Conservation (phyloP, 1,284 basidiomycete genomes). For the Mycena sp. region DNA sequence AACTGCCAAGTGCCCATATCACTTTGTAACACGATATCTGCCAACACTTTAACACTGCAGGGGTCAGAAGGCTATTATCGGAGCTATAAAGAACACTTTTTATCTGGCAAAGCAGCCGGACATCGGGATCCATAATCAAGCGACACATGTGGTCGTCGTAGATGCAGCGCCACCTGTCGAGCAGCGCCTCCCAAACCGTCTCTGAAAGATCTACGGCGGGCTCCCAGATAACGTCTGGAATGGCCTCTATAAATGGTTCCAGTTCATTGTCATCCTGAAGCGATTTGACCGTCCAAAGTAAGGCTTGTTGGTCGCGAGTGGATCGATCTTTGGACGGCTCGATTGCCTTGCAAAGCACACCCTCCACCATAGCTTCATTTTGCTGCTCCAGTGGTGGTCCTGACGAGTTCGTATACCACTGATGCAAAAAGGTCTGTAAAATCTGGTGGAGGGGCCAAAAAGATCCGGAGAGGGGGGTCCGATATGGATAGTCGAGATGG, state of each 20-base stretch:
- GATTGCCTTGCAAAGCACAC: neutral
- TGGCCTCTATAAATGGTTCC: neutral
- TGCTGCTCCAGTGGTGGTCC: neutral
- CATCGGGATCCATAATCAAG: neutral
- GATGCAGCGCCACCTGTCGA: neutral
- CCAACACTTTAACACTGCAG: no score
- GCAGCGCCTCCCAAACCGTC: no score
- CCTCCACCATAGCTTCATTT: neutral
- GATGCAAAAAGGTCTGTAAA: no score
- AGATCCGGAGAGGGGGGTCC: slow-evolving; percentile 1
- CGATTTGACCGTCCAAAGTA: slow-evolving; percentile 8
- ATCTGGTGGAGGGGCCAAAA: neutral
- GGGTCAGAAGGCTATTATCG: no score
- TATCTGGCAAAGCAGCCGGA: no score
- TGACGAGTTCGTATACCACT: no score
- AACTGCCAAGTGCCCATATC: no score
- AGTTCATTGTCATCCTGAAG: neutral
- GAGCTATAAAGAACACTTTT: no score
- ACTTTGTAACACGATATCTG: no score
- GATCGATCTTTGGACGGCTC: neutral
- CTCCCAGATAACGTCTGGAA: neutral
- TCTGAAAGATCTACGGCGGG: no score
- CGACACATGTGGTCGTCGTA: neutral
- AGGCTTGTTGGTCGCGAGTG: neutral
- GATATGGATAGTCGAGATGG: slow-evolving; percentile 6